A percentile compares a stretch with the other conserved stretches of the same genome.
These are phyloP conservation scores for Plectosphaerella sp. DNA, from an alignment of 2,329 filamentous ascomycete species.

Conservation along the genomic window DNA sequence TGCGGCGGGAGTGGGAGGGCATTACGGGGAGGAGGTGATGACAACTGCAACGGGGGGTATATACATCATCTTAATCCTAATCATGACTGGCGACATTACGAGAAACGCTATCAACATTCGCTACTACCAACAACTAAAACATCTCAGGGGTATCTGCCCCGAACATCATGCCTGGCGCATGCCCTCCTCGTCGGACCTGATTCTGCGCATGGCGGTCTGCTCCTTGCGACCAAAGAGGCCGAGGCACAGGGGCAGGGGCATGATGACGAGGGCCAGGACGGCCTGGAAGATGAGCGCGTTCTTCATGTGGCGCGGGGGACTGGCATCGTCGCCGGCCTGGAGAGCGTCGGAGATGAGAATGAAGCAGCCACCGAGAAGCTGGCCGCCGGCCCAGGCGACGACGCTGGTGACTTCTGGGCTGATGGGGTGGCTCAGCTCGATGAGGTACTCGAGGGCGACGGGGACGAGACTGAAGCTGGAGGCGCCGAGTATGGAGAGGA, in stretches of 20 bases:
- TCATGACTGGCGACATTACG: not conserved
- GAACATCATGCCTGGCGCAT: constrained; percentile 15
- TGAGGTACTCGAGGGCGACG: constrained; percentile 79
- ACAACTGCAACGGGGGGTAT: not conserved
- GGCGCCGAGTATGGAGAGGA: constrained; percentile 74
- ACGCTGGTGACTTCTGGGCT: constrained; percentile 81
- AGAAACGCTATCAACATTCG: not conserved
- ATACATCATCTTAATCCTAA: not conserved
- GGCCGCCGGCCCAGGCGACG: constrained; percentile 80
- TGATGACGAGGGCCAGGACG: constrained; percentile 58
- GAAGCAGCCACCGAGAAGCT: constrained; percentile 80
- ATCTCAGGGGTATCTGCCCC: not conserved
- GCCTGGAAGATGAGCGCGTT: constrained; percentile 74
- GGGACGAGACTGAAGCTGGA: constrained; percentile 77
- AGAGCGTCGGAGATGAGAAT: constrained; percentile 79
- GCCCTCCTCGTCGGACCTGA: constrained; percentile 36
- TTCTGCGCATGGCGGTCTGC: constrained; percentile 44
- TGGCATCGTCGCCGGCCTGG: constrained; percentile 43
- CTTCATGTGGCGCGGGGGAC: constrained; percentile 69
- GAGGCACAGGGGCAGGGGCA: constrained; percentile 64
- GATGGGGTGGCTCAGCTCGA: constrained; percentile 82
- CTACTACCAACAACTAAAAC: too few relatives aligned
- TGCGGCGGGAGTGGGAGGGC: constrained; percentile 64
- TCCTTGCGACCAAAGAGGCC: constrained; percentile 63
- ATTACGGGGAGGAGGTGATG: constrained; percentile 12